Evolutionary conservation across 208 protist genomes (phyloP).

Genomic region (Naegleria lovaniensis): DNA sequence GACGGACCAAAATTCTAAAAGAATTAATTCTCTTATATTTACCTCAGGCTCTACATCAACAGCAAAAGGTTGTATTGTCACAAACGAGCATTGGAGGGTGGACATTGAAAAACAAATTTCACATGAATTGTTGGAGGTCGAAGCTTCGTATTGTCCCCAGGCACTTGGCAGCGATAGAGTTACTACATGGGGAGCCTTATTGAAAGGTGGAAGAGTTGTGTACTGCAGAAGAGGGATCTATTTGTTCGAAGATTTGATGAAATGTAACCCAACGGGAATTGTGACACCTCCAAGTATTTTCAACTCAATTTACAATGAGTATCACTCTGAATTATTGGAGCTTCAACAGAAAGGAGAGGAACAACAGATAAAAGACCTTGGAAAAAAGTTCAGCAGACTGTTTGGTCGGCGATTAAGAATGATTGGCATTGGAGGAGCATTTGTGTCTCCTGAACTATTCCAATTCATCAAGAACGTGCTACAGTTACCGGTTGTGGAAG

Average conservation of each 20-base stretch:
- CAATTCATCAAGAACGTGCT: slow-evolving; percentile 26
- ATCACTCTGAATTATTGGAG: neutral
- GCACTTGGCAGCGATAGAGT: neutral
- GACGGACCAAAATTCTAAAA: neutral
- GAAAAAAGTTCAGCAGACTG: neutral
- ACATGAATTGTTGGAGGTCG: neutral
- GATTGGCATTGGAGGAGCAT: neutral
- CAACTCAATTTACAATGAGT: neutral
- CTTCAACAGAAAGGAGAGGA: too few species aligned
- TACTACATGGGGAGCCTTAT: neutral
- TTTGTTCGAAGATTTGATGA: neutral
- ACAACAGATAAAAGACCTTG: neutral
- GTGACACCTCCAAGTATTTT: neutral
- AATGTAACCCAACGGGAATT: neutral
- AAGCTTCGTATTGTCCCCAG: neutral
- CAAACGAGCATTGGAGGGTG: neutral
- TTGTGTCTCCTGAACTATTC: slow-evolving; percentile 25
- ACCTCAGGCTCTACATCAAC: neutral
- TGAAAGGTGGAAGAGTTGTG: neutral
- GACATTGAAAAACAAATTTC: neutral
- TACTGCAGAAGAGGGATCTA: neutral
- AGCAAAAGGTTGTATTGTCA: neutral
- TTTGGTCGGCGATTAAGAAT: neutral
- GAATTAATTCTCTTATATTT: neutral
- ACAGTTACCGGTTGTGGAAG: neutral